These are phyloP conservation scores for Cytospora leucostoma DNA, from an alignment of 2,329 filamentous ascomycete species.

Conservation along the genomic window DNA sequence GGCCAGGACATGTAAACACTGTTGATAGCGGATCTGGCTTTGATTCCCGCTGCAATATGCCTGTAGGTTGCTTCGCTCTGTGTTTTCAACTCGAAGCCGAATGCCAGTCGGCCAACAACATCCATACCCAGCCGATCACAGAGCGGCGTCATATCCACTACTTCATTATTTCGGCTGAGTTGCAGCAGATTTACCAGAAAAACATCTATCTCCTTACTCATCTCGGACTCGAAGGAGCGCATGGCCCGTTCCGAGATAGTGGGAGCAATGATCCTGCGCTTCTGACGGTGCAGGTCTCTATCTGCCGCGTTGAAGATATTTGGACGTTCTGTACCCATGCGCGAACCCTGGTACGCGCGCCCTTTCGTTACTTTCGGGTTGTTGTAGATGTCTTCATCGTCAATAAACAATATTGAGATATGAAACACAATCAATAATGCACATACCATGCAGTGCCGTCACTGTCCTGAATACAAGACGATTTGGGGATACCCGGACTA, in stretches of 20 bases:
- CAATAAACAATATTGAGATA: too few species aligned
- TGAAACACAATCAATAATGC: background rate
- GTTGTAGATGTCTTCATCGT: constrained; percentile 8
- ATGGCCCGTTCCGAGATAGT: constrained; percentile 8
- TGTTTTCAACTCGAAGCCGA: constrained; percentile 28
- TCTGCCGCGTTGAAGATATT: constrained; percentile 10
- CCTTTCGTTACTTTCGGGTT: constrained; percentile 14
- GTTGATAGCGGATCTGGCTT: background rate
- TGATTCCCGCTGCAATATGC: background rate
- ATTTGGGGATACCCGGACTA: constrained; percentile 5
- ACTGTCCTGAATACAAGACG: constrained; percentile 4
- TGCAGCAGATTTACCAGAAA: background rate
- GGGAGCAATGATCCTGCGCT: background rate
- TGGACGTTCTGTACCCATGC: background rate
- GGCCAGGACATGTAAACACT: constrained; percentile 15
- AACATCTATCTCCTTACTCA: background rate
- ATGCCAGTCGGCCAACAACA: constrained; percentile 27
- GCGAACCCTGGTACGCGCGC: background rate
- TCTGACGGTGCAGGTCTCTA: background rate
- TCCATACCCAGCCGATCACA: constrained; percentile 23
- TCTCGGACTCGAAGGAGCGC: background rate
- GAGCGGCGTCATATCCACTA: background rate
- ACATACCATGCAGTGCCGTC: constrained; percentile 3
- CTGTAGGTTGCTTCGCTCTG: constrained; percentile 25
- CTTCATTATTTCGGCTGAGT: background rate